Base-by-base conservation (phyloP, 805 yeast species). In the Metschnikowia gelsemii region DNA sequence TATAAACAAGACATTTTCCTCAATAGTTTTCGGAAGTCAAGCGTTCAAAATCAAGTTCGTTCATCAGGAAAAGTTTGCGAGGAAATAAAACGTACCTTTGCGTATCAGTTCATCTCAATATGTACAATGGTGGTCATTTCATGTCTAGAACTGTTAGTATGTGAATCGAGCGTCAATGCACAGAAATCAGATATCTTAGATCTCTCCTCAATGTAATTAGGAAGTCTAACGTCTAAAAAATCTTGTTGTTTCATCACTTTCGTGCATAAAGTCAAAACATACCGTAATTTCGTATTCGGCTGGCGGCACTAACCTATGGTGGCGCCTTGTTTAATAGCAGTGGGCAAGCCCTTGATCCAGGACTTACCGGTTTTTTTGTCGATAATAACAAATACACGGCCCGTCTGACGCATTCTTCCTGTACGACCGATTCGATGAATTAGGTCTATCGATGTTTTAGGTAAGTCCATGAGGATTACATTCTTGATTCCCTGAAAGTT, bases 351-450 rank as follows among this genome's bases (percentile, higher is more conserved):
- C 54, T 80, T 82, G 20, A 88, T 82, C 88, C 95, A 88, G 4
- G 85, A 73, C 52, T 83, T 82, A n/a, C 76, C 72, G 35, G 72
- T 63, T 47, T 79, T 84, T 47, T 81, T 80, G 47, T 82, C 84
- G 20, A 84, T 82, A 38, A 91, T 78, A 55, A 93, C 68, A 48
- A 88, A 83, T 2, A 87, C 96, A 46, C 96, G 75, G 11, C 99
- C 99, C 26, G 84, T 73, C 56, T 84, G 88, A 32, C 84, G 86
- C 85, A 90, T 82, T 59, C 99, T 70, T 2, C 96, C 97, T 0
- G 97, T 91, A 64, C 99, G 78, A 1, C 99, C 99, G 1, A 87
- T 84, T 47, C 99, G 72, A 60, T 91, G 98, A 16, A 91, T 80
- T 45, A 91, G 69, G 62, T 91, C 98, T 14, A 87, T 82, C 0